Evolutionary conservation across 73 alveolate species (phyloP).

Genomic region (Tetrahymena borealis): DNA sequence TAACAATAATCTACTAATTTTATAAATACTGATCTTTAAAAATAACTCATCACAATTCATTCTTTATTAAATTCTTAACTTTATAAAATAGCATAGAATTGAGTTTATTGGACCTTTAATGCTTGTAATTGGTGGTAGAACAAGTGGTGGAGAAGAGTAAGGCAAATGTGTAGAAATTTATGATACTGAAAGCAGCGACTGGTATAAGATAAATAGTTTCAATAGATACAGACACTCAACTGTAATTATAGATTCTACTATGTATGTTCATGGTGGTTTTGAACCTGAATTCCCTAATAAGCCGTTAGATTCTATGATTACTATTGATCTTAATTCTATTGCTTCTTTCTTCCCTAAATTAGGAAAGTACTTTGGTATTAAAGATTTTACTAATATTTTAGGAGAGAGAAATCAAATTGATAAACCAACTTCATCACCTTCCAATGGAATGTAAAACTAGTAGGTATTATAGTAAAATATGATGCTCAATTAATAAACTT

Average conservation of each 20-base stretch:
- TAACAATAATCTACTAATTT: no score
- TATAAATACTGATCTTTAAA: background rate
- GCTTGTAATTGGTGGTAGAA: slow-evolving; percentile 94
- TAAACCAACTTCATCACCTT: background rate
- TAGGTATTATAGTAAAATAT: background rate
- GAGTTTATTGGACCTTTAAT: slow-evolving; percentile 81
- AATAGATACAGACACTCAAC: slow-evolving; percentile 89
- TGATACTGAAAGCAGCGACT: slow-evolving; percentile 95
- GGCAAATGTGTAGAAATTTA: slow-evolving; percentile 85
- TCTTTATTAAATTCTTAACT: background rate
- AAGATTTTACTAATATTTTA: slow-evolving; percentile 1
- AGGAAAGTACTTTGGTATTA: slow-evolving; percentile 51
- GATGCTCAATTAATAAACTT: background rate
- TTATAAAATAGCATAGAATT: slow-evolving; percentile 75
- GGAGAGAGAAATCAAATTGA: background rate
- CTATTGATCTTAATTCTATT: slow-evolving; percentile 60
- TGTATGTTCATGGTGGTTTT: slow-evolving; percentile 90
- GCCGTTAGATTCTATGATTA: slow-evolving; percentile 80
- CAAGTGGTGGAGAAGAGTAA: slow-evolving; percentile 78
- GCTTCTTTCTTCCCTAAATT: slow-evolving; percentile 59
- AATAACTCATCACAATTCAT: background rate
- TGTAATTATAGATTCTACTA: slow-evolving; percentile 44
- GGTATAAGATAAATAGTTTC: slow-evolving; percentile 73
- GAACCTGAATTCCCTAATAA: slow-evolving; percentile 84
- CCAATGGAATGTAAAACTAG: background rate